Evolutionary conservation across 2,329 filamentous ascomycete genomes (phyloP), one percentile per base, ranked within the genome.

Genomic region (Colletotrichum sp.): DNA sequence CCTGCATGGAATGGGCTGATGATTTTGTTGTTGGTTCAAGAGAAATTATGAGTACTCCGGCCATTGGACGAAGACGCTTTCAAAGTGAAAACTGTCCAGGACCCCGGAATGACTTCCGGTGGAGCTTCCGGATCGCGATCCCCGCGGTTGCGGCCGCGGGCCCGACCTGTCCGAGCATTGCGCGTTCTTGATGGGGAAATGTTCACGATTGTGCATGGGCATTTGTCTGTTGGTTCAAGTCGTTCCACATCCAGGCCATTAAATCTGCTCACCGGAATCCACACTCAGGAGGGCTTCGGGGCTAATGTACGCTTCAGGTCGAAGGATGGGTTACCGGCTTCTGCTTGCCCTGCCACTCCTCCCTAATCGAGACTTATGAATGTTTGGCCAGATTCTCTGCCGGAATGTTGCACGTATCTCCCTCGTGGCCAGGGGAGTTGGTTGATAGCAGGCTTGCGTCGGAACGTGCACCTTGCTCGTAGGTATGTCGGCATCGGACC

Each of bases 351-450:
- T 52, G 10, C 10, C 44, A 52, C 44, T 21, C 10, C n/a, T 8
- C n/a, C 10, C n/a, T 5, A 0, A 52, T 52, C 4, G n/a, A 5
- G n/a, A 52, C 3, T 21, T 7, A 21, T 8, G 44, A 5, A 44
- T 2, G 0, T 21, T 52, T 52, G 44, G n/a, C 44, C n/a, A 52
- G 6, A 52, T 52, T 52, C 10, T 52, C 0, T 52, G n/a, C 44
- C 6, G 2, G n/a, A 7, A 1, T 52, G n/a, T 13, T 52, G 10
- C 4, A 7, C 3, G 10, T 13, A 4, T 21, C 4, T 52, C 0
- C n/a, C n/a, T 13, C n/a, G 1, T 52, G 44, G n/a, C 44, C 12
- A 49, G n/a, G 44, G 10, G n/a, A 13, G 12, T 13, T 21, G n/a
- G n/a, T 1, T 1, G 10, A 52, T 21, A 13, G 16, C 44, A 21